A percentile compares a stretch with the other conserved stretches of the same genome.
Conservation (phyloP, 805 yeast genomes). For the Sugiyamaella mastotermitis region DNA sequence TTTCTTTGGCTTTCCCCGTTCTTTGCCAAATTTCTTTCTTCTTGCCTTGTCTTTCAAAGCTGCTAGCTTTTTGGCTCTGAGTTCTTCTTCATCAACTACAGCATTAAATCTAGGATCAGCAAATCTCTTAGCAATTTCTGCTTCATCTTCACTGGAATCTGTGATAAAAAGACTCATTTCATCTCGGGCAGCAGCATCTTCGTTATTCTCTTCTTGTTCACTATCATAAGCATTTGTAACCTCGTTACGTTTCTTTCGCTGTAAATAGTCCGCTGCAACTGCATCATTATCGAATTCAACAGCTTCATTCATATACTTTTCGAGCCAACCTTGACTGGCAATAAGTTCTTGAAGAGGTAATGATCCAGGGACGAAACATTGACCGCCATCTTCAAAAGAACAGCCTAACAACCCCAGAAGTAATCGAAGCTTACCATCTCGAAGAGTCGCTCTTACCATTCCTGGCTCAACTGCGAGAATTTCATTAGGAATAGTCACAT, state of each 20-base stretch:
- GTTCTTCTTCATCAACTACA: slow-evolving; percentile 21
- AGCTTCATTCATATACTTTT: slow-evolving; percentile 36
- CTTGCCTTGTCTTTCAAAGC: slow-evolving; percentile 3
- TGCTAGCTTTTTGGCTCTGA: slow-evolving; percentile 14
- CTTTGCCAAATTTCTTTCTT: slow-evolving; percentile 3
- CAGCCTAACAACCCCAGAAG: slow-evolving; percentile 44
- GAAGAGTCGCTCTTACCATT: slow-evolving; percentile 31
- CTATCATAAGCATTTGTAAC: slow-evolving; percentile 9
- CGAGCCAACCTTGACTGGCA: slow-evolving; percentile 34
- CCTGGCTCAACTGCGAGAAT: slow-evolving; percentile 19
- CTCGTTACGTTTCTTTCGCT: slow-evolving; percentile 8
- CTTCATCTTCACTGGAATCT: slow-evolving; percentile 28
- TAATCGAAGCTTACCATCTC: slow-evolving; percentile 45
- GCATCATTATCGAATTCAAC: slow-evolving; percentile 34
- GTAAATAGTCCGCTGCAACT: slow-evolving; percentile 32
- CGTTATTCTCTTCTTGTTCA: slow-evolving; percentile 29
- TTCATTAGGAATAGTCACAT: slow-evolving; percentile 5
- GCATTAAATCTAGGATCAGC: slow-evolving; percentile 22
- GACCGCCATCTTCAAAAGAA: slow-evolving; percentile 35
- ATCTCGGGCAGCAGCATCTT: slow-evolving; percentile 34
- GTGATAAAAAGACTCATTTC: slow-evolving; percentile 16
- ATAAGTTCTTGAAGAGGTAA: slow-evolving; percentile 31
- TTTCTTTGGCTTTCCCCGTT: slow-evolving; percentile 2
- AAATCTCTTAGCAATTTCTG: slow-evolving; percentile 18
- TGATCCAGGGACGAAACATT: slow-evolving; percentile 35